Conservation (phyloP, 257 asterid genomes). For the Knoxia roxburghii region DNA sequence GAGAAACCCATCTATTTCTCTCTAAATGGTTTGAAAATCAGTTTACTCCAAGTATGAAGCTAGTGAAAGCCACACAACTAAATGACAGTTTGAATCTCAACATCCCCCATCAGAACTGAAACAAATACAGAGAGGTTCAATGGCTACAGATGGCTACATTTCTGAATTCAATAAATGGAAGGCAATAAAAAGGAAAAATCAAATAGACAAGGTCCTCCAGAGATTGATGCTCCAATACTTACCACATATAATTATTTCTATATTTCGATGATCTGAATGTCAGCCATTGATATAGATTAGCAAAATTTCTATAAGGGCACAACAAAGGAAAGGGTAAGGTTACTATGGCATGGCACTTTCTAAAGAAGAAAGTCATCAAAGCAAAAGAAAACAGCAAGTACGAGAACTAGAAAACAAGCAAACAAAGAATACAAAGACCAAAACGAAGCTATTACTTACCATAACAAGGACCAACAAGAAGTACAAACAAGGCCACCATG, state of each 20-base stretch:
- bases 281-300: too few relatives aligned
- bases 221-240: not conserved
- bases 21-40: not conserved
- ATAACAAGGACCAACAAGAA: slow-evolving; percentile 3
- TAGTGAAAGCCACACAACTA: not conserved
- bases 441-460: not conserved
- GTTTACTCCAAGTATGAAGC: not conserved
- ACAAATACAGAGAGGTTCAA: not conserved
- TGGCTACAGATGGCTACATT: not conserved
- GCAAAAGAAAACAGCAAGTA: not conserved
- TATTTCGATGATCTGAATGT: too few relatives aligned
- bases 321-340: too few relatives aligned
- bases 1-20: not conserved
- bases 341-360: not conserved
- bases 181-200: not conserved
- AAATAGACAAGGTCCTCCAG: not conserved
- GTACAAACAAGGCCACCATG: not conserved
- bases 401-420: not conserved
- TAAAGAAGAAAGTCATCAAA: not conserved
- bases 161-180: too few relatives aligned
- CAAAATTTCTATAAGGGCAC: too few relatives aligned
- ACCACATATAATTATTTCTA: too few relatives aligned
- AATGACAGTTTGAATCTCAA: not conserved
- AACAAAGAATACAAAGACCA: not conserved
- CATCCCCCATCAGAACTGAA: not conserved